These are phyloP conservation scores for Ceratobasidium sp. DNA, from an alignment of 1,284 basidiomycete species.

Conservation along the genomic window DNA sequence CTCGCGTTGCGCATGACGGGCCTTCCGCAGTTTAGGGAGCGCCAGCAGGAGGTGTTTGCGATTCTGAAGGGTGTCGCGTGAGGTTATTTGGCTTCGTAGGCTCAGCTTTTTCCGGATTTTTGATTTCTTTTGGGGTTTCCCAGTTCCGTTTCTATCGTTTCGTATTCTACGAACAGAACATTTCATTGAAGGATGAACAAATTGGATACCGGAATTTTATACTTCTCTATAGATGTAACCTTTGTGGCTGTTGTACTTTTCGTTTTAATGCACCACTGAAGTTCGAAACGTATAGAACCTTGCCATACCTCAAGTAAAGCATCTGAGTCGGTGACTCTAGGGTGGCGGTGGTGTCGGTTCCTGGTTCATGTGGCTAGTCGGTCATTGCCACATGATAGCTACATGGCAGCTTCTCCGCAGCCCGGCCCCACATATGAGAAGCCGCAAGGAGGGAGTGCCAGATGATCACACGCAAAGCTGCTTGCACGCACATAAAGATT, in stretches of 20 bases:
- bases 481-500: no score
- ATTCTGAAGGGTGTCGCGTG: slow-evolving; percentile 66
- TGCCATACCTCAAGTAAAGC: neutral
- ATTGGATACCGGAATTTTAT: neutral
- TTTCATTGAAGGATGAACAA: neutral
- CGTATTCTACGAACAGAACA: slow-evolving; percentile 15
- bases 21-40: slow-evolving; percentile 76
- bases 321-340: no score
- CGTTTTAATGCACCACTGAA: neutral
- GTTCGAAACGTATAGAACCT: neutral
- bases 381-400: no score
- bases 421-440: no score
- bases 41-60: slow-evolving; percentile 79
- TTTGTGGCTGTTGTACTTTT: neutral
- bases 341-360: no score
- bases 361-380: no score
- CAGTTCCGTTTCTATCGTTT: neutral
- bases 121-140: neutral
- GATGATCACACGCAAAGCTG: no score
- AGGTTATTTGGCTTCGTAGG: no score
- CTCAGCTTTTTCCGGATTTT: no score
- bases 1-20: slow-evolving; percentile 77
- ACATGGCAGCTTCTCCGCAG: no score
- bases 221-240: neutral
- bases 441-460: no score